Percentiles rank a stretch among this genome's conserved stretches.
Evolutionary conservation across 371 early-diverging fungal genomes (phyloP).

Genomic region (Rhizopus stolonifer): DNA sequence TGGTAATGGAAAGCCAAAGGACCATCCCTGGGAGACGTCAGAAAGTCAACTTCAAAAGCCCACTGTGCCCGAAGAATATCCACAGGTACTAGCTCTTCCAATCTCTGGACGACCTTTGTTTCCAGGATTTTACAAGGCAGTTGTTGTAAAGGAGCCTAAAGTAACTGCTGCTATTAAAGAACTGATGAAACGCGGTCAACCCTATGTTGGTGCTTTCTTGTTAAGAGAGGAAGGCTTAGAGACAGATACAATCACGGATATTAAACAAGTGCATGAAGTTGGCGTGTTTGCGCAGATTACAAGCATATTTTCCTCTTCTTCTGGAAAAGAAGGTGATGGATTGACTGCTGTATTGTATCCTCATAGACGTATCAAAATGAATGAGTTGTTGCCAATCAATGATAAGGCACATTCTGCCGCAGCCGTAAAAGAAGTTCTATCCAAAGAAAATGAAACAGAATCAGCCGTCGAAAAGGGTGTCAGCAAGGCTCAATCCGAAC

Average conservation of each 20-base stretch:
- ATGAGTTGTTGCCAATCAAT: constrained; percentile 57
- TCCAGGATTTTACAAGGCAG: constrained; percentile 96
- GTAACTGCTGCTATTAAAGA: constrained; percentile 91
- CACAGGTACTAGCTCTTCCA: constrained; percentile 91
- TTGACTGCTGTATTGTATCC: constrained; percentile 94
- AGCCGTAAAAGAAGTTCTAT: constrained; percentile 15
- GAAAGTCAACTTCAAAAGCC: constrained; percentile 71
- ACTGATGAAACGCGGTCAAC: constrained; percentile 86
- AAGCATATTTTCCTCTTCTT: constrained; percentile 88
- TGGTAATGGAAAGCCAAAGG: constrained; percentile 21
- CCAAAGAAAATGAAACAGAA: constrained; percentile 5
- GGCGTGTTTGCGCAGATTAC: constrained; percentile 98
- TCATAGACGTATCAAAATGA: constrained; percentile 86
- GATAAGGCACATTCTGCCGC: constrained; percentile 10
- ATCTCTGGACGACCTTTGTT: constrained; percentile 93
- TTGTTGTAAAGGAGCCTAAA: constrained; percentile 90
- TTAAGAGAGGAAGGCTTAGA: constrained; percentile 87
- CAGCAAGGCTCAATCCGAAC: constrained; percentile 10
- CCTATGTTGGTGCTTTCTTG: constrained; percentile 93
- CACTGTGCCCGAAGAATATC: constrained; percentile 82
- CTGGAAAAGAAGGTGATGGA: constrained; percentile 71
- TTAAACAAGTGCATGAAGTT: constrained; percentile 81
- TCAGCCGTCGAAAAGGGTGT: constrained; percentile 13
- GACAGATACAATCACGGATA: constrained; percentile 73
- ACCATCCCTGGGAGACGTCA: constrained; percentile 33